Conservation (phyloP, 345 rosid species). For the Punica granatum region DNA sequence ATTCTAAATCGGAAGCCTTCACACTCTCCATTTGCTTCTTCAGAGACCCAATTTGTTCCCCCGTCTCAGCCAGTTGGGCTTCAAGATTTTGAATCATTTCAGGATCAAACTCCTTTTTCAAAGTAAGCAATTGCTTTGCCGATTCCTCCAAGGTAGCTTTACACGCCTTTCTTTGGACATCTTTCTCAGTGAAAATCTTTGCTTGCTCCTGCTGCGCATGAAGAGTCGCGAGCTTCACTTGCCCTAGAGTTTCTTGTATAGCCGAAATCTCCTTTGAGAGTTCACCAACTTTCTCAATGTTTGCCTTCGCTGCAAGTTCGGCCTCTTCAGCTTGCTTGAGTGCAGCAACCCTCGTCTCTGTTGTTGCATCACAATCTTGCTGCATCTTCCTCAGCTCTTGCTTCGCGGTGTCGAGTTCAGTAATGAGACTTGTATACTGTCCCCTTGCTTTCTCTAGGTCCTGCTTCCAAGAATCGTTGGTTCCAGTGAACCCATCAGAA, state of each 20-base stretch:
- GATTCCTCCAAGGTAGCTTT: slow-evolving; percentile 62
- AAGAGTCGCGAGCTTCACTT: slow-evolving; percentile 71
- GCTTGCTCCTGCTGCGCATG: slow-evolving; percentile 62
- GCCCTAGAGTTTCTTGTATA: slow-evolving; percentile 67
- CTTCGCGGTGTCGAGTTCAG: slow-evolving; percentile 69
- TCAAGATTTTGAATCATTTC: slow-evolving; percentile 55
- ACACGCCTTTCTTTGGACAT: slow-evolving; percentile 47
- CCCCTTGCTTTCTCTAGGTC: slow-evolving; percentile 54
- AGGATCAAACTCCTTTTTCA: slow-evolving; percentile 68
- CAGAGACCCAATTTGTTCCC: slow-evolving; percentile 43
- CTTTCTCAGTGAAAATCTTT: slow-evolving; percentile 63
- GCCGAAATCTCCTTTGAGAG: slow-evolving; percentile 68
- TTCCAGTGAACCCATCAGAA: slow-evolving; percentile 24
- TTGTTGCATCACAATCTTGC: slow-evolving; percentile 50
- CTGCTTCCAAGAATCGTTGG: slow-evolving; percentile 35
- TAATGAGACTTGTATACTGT: slow-evolving; percentile 40
- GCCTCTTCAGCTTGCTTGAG: slow-evolving; percentile 53
- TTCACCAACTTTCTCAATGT: slow-evolving; percentile 62
- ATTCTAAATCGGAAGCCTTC: slow-evolving; percentile 71
- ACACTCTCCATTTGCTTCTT: slow-evolving; percentile 68
- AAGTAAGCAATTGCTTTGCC: slow-evolving; percentile 40
- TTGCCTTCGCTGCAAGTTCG: slow-evolving; percentile 43
- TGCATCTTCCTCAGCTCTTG: slow-evolving; percentile 66
- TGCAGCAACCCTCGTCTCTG: slow-evolving; percentile 54
- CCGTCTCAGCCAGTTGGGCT: slow-evolving; percentile 50